These are phyloP conservation scores for Poa pratensis DNA, from an alignment of 176 grass and related monocot genomes.

Conservation along the genomic window DNA sequence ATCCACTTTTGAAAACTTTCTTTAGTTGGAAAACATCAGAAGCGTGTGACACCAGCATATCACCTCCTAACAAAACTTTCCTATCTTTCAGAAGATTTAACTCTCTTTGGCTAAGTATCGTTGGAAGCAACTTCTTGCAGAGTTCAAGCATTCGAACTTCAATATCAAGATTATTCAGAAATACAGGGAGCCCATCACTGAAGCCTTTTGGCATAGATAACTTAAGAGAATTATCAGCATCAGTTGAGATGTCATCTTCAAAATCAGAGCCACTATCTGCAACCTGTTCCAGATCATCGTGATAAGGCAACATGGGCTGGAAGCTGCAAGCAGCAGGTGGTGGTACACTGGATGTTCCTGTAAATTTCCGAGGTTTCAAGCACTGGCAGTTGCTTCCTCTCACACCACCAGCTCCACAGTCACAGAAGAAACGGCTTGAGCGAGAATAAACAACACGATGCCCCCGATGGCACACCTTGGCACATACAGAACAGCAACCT, in stretches of 20 bases:
- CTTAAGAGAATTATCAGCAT: conserved; percentile 72
- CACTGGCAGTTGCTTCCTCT: conserved; percentile 93
- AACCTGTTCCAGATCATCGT: conserved; percentile 72
- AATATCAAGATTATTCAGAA: conserved; percentile 72
- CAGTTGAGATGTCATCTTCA: conserved; percentile 81
- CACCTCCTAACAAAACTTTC: conserved; percentile 74
- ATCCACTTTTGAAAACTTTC: conserved; percentile 97
- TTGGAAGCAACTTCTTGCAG: conserved; percentile 85
- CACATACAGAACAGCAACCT: conserved; percentile 94
- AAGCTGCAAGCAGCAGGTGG: conserved; percentile 55
- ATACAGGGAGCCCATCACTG: conserved; percentile 63
- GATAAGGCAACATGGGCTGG: conserved; percentile 65
- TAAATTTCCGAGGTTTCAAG: conserved; percentile 93
- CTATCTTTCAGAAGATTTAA: conserved; percentile 85
- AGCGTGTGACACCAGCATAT: conserved; percentile 63
- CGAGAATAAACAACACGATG: conserved; percentile 98
- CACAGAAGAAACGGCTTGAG: conserved; percentile 97
- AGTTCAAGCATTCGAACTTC: conserved; percentile 83
- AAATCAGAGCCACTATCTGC: conserved; percentile 92
- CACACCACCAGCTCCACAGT: conserved; percentile 95
- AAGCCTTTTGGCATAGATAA: conserved; percentile 75
- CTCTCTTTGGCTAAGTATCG: conserved; percentile 72
- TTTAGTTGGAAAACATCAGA: conserved; percentile 85
- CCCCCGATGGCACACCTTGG: conserved; percentile 89
- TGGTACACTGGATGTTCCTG: conserved; percentile 47